A percentile compares a stretch with the other conserved stretches of the same genome.
Conservation (phyloP, 2,329 filamentous ascomycete species). For the Ilyonectria mors-panacis region DNA sequence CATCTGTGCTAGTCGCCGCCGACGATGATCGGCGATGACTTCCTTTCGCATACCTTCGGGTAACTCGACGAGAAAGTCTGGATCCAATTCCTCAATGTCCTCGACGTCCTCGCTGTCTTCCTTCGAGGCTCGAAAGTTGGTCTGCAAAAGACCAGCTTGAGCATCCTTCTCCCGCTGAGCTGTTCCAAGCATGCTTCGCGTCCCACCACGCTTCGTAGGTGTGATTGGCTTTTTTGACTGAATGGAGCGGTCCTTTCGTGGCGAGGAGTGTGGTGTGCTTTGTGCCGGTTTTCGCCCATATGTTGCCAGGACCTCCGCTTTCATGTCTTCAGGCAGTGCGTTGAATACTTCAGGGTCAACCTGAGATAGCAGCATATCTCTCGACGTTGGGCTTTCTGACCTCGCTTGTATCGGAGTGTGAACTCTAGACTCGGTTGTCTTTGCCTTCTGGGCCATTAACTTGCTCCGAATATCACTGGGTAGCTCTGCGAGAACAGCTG, state of each 20-base stretch:
- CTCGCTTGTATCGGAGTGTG: slow-evolving; percentile 51
- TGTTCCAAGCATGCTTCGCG: slow-evolving; percentile 58
- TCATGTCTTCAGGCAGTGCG: slow-evolving; percentile 87
- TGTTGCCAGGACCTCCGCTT: slow-evolving; percentile 83
- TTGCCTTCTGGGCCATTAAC: slow-evolving; percentile 72
- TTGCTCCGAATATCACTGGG: slow-evolving; percentile 86
- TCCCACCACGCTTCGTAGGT: slow-evolving; percentile 75
- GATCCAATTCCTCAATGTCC: slow-evolving; percentile 69
- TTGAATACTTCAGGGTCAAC: slow-evolving; percentile 88
- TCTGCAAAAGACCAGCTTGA: slow-evolving; percentile 77
- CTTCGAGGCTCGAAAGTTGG: slow-evolving; percentile 74
- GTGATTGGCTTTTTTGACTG: slow-evolving; percentile 69
- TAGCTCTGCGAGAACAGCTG: slow-evolving; percentile 84
- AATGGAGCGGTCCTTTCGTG: slow-evolving; percentile 69
- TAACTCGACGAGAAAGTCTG: slow-evolving; percentile 84
- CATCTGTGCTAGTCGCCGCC: slow-evolving; percentile 70
- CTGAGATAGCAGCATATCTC: slow-evolving; percentile 76
- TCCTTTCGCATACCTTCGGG: slow-evolving; percentile 86
- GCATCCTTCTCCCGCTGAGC: slow-evolving; percentile 68
- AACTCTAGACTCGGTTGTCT: slow-evolving; percentile 35
- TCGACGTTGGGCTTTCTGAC: slow-evolving; percentile 58
- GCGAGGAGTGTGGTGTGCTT: slow-evolving; percentile 63
- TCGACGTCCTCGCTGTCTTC: slow-evolving; percentile 47
- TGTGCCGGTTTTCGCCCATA: slow-evolving; percentile 66
- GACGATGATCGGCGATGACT: slow-evolving; percentile 79